Conservation (phyloP, 2,329 filamentous ascomycete species). For the Alternaria sp. region DNA sequence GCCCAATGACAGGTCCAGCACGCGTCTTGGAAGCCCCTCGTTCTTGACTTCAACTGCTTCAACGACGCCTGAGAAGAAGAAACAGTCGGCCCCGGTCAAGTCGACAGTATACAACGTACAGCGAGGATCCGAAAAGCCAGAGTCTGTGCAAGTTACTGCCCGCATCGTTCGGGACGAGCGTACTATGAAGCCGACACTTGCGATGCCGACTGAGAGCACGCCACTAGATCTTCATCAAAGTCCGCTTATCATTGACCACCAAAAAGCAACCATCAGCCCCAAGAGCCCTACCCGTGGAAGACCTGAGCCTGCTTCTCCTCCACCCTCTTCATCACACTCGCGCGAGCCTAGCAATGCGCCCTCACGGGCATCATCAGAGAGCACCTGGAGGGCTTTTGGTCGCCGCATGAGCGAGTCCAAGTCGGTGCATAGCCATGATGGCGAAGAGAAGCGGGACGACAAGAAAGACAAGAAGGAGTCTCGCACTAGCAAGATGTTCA, state of each 20-base stretch:
- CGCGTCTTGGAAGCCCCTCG: constrained; percentile 44
- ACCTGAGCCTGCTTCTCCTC: constrained; percentile 45
- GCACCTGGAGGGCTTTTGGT: constrained; percentile 50
- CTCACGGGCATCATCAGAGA: constrained; percentile 52
- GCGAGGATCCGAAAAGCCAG: constrained; percentile 59
- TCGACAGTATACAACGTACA: constrained; percentile 54
- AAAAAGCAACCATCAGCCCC: constrained; percentile 50
- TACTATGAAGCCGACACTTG: constrained; percentile 41
- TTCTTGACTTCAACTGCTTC: constrained; percentile 39
- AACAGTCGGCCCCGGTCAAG: constrained; percentile 33
- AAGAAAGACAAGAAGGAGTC: constrained; percentile 64
- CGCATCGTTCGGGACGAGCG: constrained; percentile 75
- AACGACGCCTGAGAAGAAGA: constrained; percentile 41
- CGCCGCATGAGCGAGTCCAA: constrained; percentile 51
- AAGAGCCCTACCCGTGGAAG: constrained; percentile 41
- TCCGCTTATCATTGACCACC: constrained; percentile 70
- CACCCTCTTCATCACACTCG: constrained; percentile 44
- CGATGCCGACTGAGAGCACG: constrained; percentile 61
- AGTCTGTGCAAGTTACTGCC: constrained; percentile 88
- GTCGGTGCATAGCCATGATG: constrained; percentile 42
- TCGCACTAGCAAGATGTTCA: constrained; percentile 69
- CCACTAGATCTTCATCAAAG: constrained; percentile 62
- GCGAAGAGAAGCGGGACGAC: constrained; percentile 53
- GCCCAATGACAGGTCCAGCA: constrained; percentile 36
- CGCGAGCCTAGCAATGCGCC: constrained; percentile 42